Conservation (phyloP, 164 flowering plant genomes). For the Vitis rotundifolia region DNA sequence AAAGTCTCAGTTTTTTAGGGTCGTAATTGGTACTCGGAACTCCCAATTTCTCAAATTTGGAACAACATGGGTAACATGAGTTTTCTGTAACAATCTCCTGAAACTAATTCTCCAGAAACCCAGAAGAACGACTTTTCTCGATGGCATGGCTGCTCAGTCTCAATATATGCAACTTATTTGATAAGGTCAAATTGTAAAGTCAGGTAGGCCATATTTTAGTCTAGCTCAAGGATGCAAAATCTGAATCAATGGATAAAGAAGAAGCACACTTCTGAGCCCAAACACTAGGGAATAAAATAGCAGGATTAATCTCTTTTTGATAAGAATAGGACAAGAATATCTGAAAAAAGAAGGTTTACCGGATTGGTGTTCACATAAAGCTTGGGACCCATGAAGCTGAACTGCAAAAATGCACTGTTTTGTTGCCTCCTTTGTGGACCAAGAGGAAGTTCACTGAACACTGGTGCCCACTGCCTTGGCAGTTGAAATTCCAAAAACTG, state of each 20-base stretch:
- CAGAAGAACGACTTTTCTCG: too few relatives aligned
- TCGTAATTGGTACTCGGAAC: too few relatives aligned
- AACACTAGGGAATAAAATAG: background rate
- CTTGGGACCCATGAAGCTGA: constrained; percentile 89
- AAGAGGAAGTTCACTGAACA: constrained; percentile 90
- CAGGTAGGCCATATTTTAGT: background rate
- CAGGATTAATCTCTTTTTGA: background rate
- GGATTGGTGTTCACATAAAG: constrained; percentile 73
- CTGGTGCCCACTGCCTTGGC: constrained; percentile 97
- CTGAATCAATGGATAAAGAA: background rate
- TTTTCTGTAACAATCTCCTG: too few relatives aligned
- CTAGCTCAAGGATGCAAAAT: background rate
- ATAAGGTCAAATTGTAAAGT: background rate
- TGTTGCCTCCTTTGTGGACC: constrained; percentile 83
- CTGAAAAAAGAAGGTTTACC: constrained; percentile 39
- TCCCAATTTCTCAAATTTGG: too few relatives aligned
- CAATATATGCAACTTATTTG: too few relatives aligned
- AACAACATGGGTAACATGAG: too few relatives aligned
- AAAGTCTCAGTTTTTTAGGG: background rate
- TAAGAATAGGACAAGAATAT: background rate
- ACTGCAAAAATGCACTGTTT: constrained; percentile 59
- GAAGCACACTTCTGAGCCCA: background rate
- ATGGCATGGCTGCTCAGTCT: too few relatives aligned
- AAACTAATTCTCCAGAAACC: too few relatives aligned
- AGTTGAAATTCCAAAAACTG: constrained; percentile 96